Conservation (phyloP, 2,329 filamentous ascomycete species). For the Aspergillus intermedius region DNA sequence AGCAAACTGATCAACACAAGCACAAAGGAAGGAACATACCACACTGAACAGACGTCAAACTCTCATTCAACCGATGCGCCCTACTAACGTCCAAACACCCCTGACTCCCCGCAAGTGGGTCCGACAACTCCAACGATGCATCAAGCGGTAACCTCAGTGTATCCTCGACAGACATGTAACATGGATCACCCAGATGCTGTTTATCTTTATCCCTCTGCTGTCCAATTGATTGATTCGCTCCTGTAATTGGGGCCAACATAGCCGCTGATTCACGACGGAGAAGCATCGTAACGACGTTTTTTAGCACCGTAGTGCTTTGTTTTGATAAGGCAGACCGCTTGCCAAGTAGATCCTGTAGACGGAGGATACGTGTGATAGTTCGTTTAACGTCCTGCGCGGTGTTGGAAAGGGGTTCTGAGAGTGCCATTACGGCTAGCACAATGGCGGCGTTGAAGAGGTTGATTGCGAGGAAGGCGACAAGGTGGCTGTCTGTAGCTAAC, state of each 20-base stretch:
- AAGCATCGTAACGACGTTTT: constrained; percentile 18
- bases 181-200: not conserved
- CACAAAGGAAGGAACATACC: constrained; percentile 6
- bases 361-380: constrained; percentile 38
- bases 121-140: constrained; percentile 4
- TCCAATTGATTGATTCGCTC: not conserved
- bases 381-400: constrained; percentile 39
- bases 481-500: constrained; percentile 37
- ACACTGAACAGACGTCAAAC: constrained; percentile 18
- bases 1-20: not conserved
- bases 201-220: not conserved
- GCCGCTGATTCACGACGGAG: constrained; percentile 19
- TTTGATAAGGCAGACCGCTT: constrained; percentile 29
- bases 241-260: constrained; percentile 17
- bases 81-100: constrained; percentile 6
- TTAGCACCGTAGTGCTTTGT: constrained; percentile 23
- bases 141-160: constrained; percentile 17
- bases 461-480: constrained; percentile 41
- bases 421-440: constrained; percentile 37
- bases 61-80: constrained; percentile 16
- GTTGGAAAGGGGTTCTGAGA: constrained; percentile 39
- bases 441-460: constrained; percentile 43
- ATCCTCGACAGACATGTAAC: constrained; percentile 17
- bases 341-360: constrained; percentile 34
- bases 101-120: constrained; percentile 3